Percentiles rank a stretch among this genome's conserved stretches.
These are phyloP conservation scores for Leccinum subtestaceum DNA, from an alignment of 768 basidiomycete species.

Conservation along the genomic window DNA sequence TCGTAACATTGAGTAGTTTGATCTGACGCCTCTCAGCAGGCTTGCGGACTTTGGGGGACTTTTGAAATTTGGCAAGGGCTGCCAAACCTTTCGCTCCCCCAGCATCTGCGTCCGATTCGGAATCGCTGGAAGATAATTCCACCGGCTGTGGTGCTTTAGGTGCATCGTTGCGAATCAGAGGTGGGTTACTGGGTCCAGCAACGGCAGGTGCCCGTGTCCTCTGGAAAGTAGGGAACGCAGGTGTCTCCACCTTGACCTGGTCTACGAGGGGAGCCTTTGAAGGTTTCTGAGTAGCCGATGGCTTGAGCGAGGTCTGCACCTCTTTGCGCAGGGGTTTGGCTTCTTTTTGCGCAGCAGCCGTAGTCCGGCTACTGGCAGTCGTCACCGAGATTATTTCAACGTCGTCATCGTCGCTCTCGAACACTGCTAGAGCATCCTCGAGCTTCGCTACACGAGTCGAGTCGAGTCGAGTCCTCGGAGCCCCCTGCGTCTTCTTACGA, in stretches of 20 bases:
- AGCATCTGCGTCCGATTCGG: constrained; percentile 46
- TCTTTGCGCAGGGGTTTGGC: constrained; percentile 19
- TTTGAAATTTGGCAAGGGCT: constrained; percentile 57
- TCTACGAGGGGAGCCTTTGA: constrained; percentile 18
- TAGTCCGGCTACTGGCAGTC: constrained; percentile 12
- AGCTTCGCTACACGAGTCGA: constrained; percentile 59
- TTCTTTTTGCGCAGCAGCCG: constrained; percentile 10
- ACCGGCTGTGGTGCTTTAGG: constrained; percentile 5
- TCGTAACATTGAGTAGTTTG: constrained; percentile 57
- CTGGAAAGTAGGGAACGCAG: constrained; percentile 44
- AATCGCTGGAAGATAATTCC: constrained; percentile 42
- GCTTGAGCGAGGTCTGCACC: constrained; percentile 21
- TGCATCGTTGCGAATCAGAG: constrained; percentile 12
- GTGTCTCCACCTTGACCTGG: constrained; percentile 36
- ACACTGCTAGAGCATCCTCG: constrained; percentile 62
- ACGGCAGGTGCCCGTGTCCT: constrained; percentile 28
- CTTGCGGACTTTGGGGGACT: constrained; percentile 58
- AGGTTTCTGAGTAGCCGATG: constrained; percentile 12
- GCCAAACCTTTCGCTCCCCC: constrained; percentile 46
- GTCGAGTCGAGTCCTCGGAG: constrained; percentile 50
- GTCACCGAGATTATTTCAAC: constrained; percentile 51
- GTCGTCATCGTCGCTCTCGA: constrained; percentile 62
- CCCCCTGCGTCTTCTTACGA: constrained; percentile 45
- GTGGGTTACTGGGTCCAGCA: constrained; percentile 35
- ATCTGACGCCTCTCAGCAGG: constrained; percentile 58